Conservation (phyloP, 805 yeast species). For the Lipomyces japonicus region DNA sequence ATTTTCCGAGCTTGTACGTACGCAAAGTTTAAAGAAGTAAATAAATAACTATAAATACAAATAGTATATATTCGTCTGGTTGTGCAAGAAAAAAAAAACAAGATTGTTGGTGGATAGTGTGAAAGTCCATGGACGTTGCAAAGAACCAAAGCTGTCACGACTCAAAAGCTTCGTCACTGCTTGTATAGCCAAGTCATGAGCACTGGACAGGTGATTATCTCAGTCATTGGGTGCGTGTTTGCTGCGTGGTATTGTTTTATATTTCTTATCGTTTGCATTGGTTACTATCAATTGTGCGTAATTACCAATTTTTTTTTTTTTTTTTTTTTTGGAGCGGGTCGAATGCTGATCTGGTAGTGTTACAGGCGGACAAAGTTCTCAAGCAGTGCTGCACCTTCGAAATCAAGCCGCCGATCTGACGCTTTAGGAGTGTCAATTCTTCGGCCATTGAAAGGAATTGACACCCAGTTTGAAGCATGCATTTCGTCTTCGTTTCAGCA, state of each 20-base stretch:
- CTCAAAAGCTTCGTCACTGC: too few relatives aligned
- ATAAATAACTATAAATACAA: too few relatives aligned
- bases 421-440: slow-evolving; percentile 69
- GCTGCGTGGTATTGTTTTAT: slow-evolving; percentile 23
- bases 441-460: slow-evolving; percentile 81
- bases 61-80: too few relatives aligned
- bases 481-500: slow-evolving; percentile 66
- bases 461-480: slow-evolving; percentile 67
- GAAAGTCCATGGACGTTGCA: too few relatives aligned
- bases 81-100: too few relatives aligned
- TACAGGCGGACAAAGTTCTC: slow-evolving; percentile 18
- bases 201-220: not conserved
- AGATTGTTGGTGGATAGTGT: too few relatives aligned
- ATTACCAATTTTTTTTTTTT: not conserved
- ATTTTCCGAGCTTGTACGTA: too few relatives aligned
- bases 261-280: slow-evolving; percentile 17
- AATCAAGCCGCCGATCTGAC: not conserved
- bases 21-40: too few relatives aligned
- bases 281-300: slow-evolving; percentile 21
- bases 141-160: too few relatives aligned
- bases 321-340: not conserved
- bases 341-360: not conserved
- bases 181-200: not conserved
- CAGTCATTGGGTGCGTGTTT: slow-evolving; percentile 7
- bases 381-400: not conserved